phyloP scores from a whole-genome alignment of 2,329 filamentous ascomycete genomes.

The Arachnomyces sp. region DNA sequence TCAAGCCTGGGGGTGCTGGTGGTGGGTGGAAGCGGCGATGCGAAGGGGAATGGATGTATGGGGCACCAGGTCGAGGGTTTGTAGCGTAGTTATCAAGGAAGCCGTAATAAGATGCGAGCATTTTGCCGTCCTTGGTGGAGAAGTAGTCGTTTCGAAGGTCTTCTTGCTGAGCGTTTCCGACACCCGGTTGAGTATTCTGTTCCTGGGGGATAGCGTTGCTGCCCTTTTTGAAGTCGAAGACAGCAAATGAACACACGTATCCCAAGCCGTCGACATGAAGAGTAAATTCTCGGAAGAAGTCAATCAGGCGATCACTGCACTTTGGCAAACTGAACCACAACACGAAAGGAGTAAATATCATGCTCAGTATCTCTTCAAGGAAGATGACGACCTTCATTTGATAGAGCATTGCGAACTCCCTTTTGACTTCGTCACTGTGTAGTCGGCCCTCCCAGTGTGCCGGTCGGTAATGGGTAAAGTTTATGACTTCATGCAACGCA shows the following conservation, averaged over 20 bases:
- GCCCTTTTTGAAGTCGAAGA: conserved; percentile 91
- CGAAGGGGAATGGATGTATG: conserved; percentile 39
- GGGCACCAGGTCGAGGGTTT: conserved; percentile 61
- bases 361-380: conserved; percentile 82
- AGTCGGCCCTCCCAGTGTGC: conserved; percentile 80
- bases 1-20: conserved; percentile 64
- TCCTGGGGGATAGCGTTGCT: conserved; percentile 46
- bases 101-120: conserved; percentile 93
- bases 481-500: conserved; percentile 78
- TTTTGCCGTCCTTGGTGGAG: conserved; percentile 90
- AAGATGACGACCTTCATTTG: conserved; percentile 90
- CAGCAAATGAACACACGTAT: conserved; percentile 93
- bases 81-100: conserved; percentile 88
- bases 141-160: conserved; percentile 88
- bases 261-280: conserved; percentile 94
- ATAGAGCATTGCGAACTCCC: conserved; percentile 83
- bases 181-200: conserved; percentile 26
- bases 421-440: conserved; percentile 89
- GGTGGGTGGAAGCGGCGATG: conserved; percentile 62
- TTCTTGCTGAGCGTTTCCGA: conserved; percentile 29
- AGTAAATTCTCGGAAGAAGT: conserved; percentile 97
- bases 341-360: conserved; percentile 84
- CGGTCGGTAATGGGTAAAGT: conserved; percentile 88
- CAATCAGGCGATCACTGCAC: conserved; percentile 85
- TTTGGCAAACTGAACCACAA: conserved; percentile 79